Evolutionary conservation across 345 rosid species (phyloP).

Genomic region (Stellera chamaejasme): DNA sequence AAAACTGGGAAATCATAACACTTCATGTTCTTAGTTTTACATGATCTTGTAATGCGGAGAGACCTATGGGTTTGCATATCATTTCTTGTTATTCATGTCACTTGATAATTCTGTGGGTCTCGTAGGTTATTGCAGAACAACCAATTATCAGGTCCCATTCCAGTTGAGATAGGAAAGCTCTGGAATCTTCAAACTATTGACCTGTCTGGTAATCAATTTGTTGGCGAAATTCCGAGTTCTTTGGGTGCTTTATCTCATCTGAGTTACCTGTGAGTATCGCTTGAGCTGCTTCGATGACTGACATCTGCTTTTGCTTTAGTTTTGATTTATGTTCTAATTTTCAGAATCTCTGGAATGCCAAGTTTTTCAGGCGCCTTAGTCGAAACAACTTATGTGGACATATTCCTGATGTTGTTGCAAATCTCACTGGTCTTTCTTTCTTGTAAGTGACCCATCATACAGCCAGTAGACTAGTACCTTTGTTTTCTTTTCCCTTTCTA

Average conservation of each 20-base stretch:
- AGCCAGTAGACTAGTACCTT: neutral
- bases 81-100: too few species aligned
- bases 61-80: too few species aligned
- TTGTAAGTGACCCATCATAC: slow-evolving; percentile 39
- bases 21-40: too few species aligned
- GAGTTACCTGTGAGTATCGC: slow-evolving; percentile 81
- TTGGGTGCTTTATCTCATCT: slow-evolving; percentile 61
- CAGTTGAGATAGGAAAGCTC: slow-evolving; percentile 16
- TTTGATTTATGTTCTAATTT: slow-evolving; percentile 8
- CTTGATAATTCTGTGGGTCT: neutral
- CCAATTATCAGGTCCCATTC: slow-evolving; percentile 14
- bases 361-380: slow-evolving; percentile 65
- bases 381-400: slow-evolving; percentile 68
- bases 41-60: too few species aligned
- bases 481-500: neutral
- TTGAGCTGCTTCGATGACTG: slow-evolving; percentile 9
- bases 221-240: slow-evolving; percentile 72
- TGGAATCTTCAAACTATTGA: slow-evolving; percentile 38
- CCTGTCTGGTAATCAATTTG: slow-evolving; percentile 73
- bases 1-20: too few species aligned
- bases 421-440: slow-evolving; percentile 83
- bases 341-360: slow-evolving; percentile 18
- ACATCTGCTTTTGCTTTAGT: slow-evolving; percentile 5
- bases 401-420: slow-evolving; percentile 67
- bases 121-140: slow-evolving; percentile 15